Evolutionary conservation across 805 yeast genomes (phyloP), one percentile per base, ranked within the genome.

Genomic region (Aciculoconidium aculeatum): DNA sequence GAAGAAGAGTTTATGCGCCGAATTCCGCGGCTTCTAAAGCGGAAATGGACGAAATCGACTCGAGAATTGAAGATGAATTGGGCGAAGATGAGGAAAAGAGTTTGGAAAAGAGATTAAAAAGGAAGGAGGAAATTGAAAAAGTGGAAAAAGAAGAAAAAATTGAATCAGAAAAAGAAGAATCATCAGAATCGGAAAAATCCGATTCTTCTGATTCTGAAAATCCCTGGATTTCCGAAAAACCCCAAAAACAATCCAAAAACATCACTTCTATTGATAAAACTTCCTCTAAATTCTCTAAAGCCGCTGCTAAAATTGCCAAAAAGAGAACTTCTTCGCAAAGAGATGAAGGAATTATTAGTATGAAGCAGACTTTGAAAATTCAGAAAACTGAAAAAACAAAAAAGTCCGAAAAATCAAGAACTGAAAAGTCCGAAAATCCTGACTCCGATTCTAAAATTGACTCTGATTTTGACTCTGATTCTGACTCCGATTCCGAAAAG

Each of bases 1-100:
- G 97, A 22, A 76, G 95, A 61, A 69, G 95, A 54, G 64, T 75
- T 9, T 87, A 84, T 47, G 74, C 88, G 3, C 92, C 95, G 4
- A 60, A 65, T 8, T 71, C 75, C 3, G 49, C 60, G 7, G 56
- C 57, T n/a, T 49, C 60, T 21, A 58, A 62, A 21, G 56, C 54
- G 2, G 58, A 48, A 11, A 45, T 45, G 21, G 55, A 60, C n/a
- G 55, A 56, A 12, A 32, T 57, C 6, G 58, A 66, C 27, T 39
- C 56, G 28, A 43, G 51, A 20, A 55, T 66, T 5, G 23, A 56
- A 18, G 57, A 65, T 20, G 83, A 77, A 35, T 44, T 63, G 26
- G 64, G 61, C 15, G 65, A 59, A 24, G 85, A 79, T 42, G 67
- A 72, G 21, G 51, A 70, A 3, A 67, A 61, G 30, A 58, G 60